Evolutionary conservation across 2,329 filamentous ascomycete species (phyloP).

Genomic region (Diaporthe sp.): DNA sequence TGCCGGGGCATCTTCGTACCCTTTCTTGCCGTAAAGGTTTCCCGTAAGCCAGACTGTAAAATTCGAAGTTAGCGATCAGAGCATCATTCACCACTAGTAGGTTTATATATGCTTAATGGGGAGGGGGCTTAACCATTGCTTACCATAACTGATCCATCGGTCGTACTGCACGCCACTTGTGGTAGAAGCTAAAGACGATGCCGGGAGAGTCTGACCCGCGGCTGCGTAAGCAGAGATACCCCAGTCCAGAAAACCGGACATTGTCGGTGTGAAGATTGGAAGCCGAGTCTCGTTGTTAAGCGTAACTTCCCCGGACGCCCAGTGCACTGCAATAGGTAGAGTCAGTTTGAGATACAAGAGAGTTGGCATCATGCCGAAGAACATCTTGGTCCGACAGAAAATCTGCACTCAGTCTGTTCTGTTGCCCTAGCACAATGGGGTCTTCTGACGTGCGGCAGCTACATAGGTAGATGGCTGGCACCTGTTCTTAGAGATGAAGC

Average conservation of each 20-base stretch:
- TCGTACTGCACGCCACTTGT: slow-evolving; percentile 49
- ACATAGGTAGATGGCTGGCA: background rate
- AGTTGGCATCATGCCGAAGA: background rate
- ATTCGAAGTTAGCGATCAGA: background rate
- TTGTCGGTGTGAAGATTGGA: slow-evolving; percentile 51
- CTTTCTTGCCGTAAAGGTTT: slow-evolving; percentile 50
- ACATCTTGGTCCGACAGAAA: background rate
- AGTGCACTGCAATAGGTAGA: slow-evolving; percentile 45
- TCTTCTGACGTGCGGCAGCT: background rate
- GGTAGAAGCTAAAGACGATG: slow-evolving; percentile 48
- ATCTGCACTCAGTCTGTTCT: background rate
- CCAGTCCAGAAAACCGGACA: slow-evolving; percentile 54
- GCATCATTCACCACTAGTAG: background rate
- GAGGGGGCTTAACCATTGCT: background rate
- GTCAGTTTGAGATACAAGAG: background rate
- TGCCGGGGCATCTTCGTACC: slow-evolving; percentile 47
- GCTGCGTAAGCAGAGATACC: slow-evolving; percentile 54
- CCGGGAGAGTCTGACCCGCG: slow-evolving; percentile 52
- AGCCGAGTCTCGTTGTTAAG: slow-evolving; percentile 38
- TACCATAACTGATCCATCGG: slow-evolving; percentile 50
- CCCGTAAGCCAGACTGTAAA: slow-evolving; percentile 51
- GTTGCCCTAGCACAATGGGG: background rate
- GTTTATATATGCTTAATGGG: too few species aligned
- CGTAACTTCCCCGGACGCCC: slow-evolving; percentile 50
- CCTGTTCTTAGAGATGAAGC: background rate